Conservation (phyloP, 2,329 filamentous ascomycete genomes). For the Ophiostoma angusticollis region DNA sequence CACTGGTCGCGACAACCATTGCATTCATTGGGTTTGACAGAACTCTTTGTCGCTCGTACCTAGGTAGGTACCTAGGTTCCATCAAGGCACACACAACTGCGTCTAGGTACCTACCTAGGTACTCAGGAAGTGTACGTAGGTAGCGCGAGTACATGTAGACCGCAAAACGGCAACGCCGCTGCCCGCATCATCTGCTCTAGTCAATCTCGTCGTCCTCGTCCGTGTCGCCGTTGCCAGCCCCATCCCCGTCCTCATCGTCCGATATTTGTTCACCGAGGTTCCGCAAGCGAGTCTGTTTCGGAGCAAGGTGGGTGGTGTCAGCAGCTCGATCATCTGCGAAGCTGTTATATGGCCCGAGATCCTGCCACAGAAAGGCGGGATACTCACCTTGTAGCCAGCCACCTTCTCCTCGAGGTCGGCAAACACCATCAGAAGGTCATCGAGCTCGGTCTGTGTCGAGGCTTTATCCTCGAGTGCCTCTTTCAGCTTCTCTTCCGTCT, state of each 20-base stretch:
- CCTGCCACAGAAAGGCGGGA: neutral
- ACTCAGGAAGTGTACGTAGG: too few relatives aligned
- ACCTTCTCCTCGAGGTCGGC: conserved; percentile 69
- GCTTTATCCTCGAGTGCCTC: conserved; percentile 51
- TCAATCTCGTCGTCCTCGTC: conserved; percentile 42
- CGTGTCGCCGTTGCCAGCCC: conserved; percentile 41
- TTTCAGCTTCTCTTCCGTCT: conserved; percentile 23
- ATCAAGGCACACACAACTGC: too few relatives aligned
- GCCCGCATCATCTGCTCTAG: too few relatives aligned
- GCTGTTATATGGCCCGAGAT: conserved; percentile 8
- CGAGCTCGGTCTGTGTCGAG: conserved; percentile 57
- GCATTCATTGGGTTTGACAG: too few relatives aligned
- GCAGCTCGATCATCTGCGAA: too few relatives aligned
- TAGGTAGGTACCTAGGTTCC: too few relatives aligned
- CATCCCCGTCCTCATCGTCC: conserved; percentile 59
- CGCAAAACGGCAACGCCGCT: too few relatives aligned
- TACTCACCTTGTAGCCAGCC: conserved; percentile 56
- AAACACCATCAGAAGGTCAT: conserved; percentile 72
- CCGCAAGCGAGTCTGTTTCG: conserved; percentile 42
- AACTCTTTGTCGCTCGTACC: too few relatives aligned
- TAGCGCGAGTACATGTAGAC: too few relatives aligned
- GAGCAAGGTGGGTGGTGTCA: too few relatives aligned
- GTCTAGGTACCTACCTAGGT: too few relatives aligned
- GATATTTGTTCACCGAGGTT: conserved; percentile 59
- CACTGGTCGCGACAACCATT: too few relatives aligned